Evolutionary conservation across 805 yeast species (phyloP).

Genomic region (Candida easanensis): DNA sequence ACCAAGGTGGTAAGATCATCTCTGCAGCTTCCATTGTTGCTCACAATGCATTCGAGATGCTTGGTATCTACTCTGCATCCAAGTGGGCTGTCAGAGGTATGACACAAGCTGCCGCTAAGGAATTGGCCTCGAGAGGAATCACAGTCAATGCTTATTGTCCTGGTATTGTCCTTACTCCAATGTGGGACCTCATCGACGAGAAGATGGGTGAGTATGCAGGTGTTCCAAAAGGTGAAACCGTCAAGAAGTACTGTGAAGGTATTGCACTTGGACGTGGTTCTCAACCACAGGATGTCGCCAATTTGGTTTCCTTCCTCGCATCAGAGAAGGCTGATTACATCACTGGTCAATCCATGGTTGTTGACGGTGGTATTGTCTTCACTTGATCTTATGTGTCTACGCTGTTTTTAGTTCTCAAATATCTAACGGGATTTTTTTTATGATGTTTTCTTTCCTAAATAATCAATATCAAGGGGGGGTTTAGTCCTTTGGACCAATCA

Average conservation of each 20-base stretch:
- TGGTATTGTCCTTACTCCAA: neutral
- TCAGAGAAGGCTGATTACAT: neutral
- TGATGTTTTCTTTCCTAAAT: too few species aligned
- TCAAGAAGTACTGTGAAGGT: neutral
- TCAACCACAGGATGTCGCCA: neutral
- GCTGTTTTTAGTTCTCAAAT: too few species aligned
- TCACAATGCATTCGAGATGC: neutral
- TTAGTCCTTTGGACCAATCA: slow-evolving; percentile 83
- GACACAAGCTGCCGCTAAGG: slow-evolving; percentile 1
- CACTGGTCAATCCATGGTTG: slow-evolving; percentile 1
- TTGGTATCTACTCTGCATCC: neutral
- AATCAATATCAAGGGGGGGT: too few species aligned
- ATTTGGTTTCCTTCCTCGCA: neutral
- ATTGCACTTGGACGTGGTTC: neutral
- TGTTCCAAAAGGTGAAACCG: slow-evolving; percentile 1
- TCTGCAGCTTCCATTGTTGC: neutral
- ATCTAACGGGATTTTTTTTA: too few species aligned
- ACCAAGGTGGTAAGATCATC: slow-evolving; percentile 1
- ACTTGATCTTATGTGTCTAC: neutral
- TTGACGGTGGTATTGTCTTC: slow-evolving; percentile 1
- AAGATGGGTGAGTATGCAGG: neutral
- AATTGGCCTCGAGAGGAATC: neutral
- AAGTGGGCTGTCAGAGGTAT: slow-evolving; percentile 1
- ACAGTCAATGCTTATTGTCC: neutral
- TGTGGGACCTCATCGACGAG: neutral